Base-by-base conservation (phyloP, 2,329 filamentous ascomycete species). In the Penicillium sp. region DNA sequence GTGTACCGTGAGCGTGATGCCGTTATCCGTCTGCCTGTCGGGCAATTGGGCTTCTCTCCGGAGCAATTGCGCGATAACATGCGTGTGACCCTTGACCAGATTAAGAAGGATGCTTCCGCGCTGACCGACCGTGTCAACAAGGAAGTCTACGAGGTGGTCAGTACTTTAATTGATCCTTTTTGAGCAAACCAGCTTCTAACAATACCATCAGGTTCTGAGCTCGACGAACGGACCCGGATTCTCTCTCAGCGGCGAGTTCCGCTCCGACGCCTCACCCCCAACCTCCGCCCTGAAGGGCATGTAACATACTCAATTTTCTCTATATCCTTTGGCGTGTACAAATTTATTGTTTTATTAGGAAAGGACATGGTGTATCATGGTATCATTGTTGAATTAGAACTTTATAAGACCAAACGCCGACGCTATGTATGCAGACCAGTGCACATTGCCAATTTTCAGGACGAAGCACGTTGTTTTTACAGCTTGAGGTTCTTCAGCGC, bases 201-300 rank as follows among this genome's bases (percentile, higher is more conserved):
- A 19, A n/a, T 33, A 17, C 25, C 4, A 19, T 25, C 57, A 85
- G 73, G 89, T 97, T 35, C 78, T 99, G 68, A 93, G 90, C 79
- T 91, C 92, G 13, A 96, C 93, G 7, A 83, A 94, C 70, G 87
- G 89, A 1, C 93, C 94, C 1, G 93, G 91, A 0, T 86, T 99
- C 79, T 91, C 88, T 72, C 78, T 99, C 73, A 96, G 85, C 72
- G 93, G 93, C 57, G 86, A 89, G 54, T 89, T 94, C 74, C 86
- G 78, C 68, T 81, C 87, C 53, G 80, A 82, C 5, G 82, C 85
- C 59, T 85, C 85, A 60, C 79, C 77, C 49, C 73, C 89, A 48
- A 79, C 80, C 44, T 77, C 82, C 27, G 80, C 71, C 55, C 68
- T 79, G 63, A 71, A 70, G 36, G 76, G 75, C 61, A 50, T 72